Conservation (phyloP, 805 yeast genomes). For the Blastobotrys americana region DNA sequence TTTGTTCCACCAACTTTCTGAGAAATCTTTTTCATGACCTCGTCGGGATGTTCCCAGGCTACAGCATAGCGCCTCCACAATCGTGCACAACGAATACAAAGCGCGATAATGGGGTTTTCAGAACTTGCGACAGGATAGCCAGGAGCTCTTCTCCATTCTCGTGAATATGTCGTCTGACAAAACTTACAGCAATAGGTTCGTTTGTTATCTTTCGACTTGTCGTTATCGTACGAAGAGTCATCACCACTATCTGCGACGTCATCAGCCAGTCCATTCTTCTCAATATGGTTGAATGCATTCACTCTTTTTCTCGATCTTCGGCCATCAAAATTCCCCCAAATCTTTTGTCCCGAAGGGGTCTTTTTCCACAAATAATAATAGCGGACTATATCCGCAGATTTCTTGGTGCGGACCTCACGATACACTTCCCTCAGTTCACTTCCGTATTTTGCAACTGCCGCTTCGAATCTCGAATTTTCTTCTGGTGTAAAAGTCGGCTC, state of each 20-base stretch:
- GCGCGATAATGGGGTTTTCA: constrained; percentile 42
- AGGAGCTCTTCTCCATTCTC: constrained; percentile 65
- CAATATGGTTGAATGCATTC: constrained; percentile 19
- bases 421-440: constrained; percentile 71
- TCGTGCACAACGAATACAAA: constrained; percentile 82
- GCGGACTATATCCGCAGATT: constrained; percentile 73
- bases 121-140: constrained; percentile 43
- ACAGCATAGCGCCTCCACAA: constrained; percentile 89
- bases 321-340: constrained; percentile 80
- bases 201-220: constrained; percentile 37
- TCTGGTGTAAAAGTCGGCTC: constrained; percentile 70
- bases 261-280: constrained; percentile 32
- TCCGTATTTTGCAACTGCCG: constrained; percentile 64
- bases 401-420: constrained; percentile 64
- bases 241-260: constrained; percentile 58
- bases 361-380: constrained; percentile 91
- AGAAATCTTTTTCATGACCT: constrained; percentile 48
- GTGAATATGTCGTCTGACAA: constrained; percentile 51
- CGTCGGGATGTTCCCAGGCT: constrained; percentile 74
- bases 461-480: constrained; percentile 65
- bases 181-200: constrained; percentile 58
- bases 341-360: constrained; percentile 60
- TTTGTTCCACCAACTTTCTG: constrained; percentile 38
- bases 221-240: constrained; percentile 61
- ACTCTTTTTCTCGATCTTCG: constrained; percentile 52